phyloP scores from a whole-genome alignment of 2,329 filamentous ascomycete genomes.

The Penicillium oxalicum region DNA sequence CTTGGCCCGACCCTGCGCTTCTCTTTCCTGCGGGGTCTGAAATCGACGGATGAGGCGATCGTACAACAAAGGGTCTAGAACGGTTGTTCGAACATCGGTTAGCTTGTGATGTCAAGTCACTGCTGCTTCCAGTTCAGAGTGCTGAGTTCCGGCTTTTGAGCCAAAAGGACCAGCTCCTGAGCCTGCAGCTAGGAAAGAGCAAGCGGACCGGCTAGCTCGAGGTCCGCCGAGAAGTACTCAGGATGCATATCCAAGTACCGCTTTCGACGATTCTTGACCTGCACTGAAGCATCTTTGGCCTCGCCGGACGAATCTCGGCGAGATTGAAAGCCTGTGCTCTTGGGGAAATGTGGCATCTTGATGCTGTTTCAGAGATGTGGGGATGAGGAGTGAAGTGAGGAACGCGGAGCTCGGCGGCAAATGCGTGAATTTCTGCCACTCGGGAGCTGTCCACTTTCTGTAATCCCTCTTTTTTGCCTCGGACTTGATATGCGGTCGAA shows the following conservation, averaged over 20 bases:
- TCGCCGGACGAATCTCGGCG: conserved; percentile 10
- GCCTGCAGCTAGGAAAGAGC: conserved; percentile 24
- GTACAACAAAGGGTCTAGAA: conserved; percentile 69
- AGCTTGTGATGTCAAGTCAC: conserved; percentile 17
- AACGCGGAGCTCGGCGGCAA: conserved; percentile 28
- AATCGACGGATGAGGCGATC: conserved; percentile 72
- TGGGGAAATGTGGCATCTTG: conserved; percentile 36
- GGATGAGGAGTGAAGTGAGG: conserved; percentile 12
- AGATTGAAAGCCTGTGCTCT: conserved; percentile 23
- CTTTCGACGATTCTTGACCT: conserved; percentile 68
- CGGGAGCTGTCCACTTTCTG: conserved; percentile 3
- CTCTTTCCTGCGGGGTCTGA: conserved; percentile 66
- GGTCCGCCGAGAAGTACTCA: conserved; percentile 61
- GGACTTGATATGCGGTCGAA: conserved; percentile 10
- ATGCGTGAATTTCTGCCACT: conserved; percentile 17
- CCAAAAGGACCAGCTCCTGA: conserved; percentile 3
- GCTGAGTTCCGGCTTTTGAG: conserved; percentile 3
- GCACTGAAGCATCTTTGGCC: conserved; percentile 39
- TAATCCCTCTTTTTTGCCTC: conserved; percentile 6
- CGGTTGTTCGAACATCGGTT: conserved; percentile 15
- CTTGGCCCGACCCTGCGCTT: conserved; percentile 64
- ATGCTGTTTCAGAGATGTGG: conserved; percentile 8
- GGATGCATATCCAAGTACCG: conserved; percentile 68
- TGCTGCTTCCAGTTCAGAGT: conserved; percentile 7
- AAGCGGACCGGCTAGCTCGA: conserved; percentile 56